Conservation (phyloP, 176 grass and related monocot genomes). For the Aechmea fasciata region DNA sequence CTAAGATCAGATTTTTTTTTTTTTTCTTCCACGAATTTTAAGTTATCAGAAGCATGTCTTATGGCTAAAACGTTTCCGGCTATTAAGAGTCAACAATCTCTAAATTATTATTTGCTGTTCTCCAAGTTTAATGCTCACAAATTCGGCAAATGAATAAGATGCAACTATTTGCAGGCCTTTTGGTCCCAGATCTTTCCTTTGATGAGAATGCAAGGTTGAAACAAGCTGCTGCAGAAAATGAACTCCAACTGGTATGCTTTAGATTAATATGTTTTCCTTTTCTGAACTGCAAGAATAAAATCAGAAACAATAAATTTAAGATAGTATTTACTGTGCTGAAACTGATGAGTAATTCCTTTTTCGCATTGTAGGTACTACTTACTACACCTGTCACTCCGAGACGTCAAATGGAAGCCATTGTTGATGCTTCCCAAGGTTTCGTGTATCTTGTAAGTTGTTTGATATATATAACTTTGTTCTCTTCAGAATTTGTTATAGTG, state of each 20-base stretch:
- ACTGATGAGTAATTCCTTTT: neutral
- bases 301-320: neutral
- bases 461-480: neutral
- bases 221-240: conserved; percentile 2
- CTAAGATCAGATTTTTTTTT: too few species aligned
- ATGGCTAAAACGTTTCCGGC: neutral
- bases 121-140: neutral
- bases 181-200: conserved; percentile 12
- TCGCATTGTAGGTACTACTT: conserved; percentile 6
- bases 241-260: conserved; percentile 11
- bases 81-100: neutral
- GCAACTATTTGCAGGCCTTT: conserved; percentile 10
- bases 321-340: too few species aligned
- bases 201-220: conserved; percentile 7
- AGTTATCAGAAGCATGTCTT: neutral
- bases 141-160: neutral
- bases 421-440: conserved; percentile 22
- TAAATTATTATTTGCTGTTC: neutral
- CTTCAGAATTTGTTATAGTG: neutral
- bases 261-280: neutral
- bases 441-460: conserved; percentile 16
- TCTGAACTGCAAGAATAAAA: neutral
- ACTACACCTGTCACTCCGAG: conserved; percentile 12
- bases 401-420: conserved; percentile 8
- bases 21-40: too few species aligned